These are phyloP conservation scores for Boletus tomentosulus DNA, from an alignment of 768 basidiomycete genomes.

Conservation along the genomic window DNA sequence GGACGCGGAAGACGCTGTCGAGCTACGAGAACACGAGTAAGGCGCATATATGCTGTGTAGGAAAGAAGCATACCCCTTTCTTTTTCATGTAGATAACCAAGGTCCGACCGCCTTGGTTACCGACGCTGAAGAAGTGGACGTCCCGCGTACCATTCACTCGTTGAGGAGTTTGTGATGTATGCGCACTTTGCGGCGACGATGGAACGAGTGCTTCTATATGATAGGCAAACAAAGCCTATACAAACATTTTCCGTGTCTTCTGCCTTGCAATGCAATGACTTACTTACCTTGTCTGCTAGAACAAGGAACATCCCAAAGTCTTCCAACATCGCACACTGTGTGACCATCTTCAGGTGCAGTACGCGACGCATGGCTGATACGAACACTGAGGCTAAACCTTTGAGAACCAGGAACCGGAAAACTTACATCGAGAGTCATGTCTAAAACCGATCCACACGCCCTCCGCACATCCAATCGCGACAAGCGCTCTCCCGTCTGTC, in stretches of 20 bases:
- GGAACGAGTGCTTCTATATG: constrained; percentile 96
- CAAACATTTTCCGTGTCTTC: not conserved
- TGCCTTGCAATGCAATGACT: not conserved
- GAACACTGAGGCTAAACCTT: constrained; percentile 6
- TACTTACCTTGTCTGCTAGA: constrained; percentile 77
- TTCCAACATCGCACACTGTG: constrained; percentile 93
- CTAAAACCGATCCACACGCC: constrained; percentile 95
- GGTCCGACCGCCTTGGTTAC: constrained; percentile 80
- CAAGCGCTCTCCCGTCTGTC: constrained; percentile 76
- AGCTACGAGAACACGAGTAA: constrained; percentile 36
- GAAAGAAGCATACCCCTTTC: constrained; percentile 57
- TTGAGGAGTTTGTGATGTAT: constrained; percentile 78
- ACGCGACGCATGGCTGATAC: constrained; percentile 83
- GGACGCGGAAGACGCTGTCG: constrained; percentile 92
- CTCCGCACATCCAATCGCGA: constrained; percentile 92
- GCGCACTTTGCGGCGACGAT: constrained; percentile 64
- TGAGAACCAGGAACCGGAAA: not conserved
- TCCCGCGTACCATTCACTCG: constrained; percentile 88
- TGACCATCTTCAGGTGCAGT: constrained; percentile 88
- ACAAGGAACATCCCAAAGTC: constrained; percentile 97
- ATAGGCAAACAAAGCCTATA: constrained; percentile 82
- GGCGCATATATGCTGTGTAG: constrained; percentile 4
- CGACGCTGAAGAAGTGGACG: constrained; percentile 94
- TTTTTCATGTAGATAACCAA: constrained; percentile 95
- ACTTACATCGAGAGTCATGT: constrained; percentile 76